Evolutionary conservation across 805 yeast species (phyloP), one percentile per base, ranked within the genome.

Genomic region (Zygosaccharomyces siamensis): DNA sequence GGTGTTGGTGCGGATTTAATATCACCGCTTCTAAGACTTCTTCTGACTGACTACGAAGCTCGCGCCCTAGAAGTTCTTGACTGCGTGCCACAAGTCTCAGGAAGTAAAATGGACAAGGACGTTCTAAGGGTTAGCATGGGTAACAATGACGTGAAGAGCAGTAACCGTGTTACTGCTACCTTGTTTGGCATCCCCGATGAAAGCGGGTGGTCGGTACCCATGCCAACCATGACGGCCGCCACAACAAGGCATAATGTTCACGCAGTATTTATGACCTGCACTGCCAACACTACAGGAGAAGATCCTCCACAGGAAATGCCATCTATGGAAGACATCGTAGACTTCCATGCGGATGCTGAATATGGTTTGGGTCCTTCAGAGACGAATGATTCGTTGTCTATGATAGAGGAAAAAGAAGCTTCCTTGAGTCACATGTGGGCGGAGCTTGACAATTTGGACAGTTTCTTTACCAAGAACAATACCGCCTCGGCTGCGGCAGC

Each of bases 181-280:
- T 71, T 93, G 47, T 95, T 89, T 71, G 99, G 99, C 12, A 83
- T 92, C 21, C 98, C 99, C 0, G 72, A 68, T 26, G 96, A 87
- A 10, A 82, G 85, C 60, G 99, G 99, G 1, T 93, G 99, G 99
- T 84, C 97, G 0, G 82, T 95, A 43, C 95, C 98, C 1, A 86
- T 87, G 92, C 97, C 99, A 2, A 87, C 92, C 0, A 81, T 89
- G 38, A 84, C 93, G 1, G 89, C 97, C 0, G 85, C 95, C 0
- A 79, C 86, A 12, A 87, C 98, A 1, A 73, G 97, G 55, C 88
- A 87, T 62, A 93, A 93, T 60, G 95, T 93, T 1, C 98, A 93
- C 66, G 90, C 98, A 0, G 98, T 93, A 3, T 93, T 87, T 62
- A 81, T 89, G 27, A 87, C 96, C 0, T 92, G 97, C 61, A 77